phyloP scores from a whole-genome alignment of 495 filamentous ascomycete species.

The Penicillium flavigenum region DNA sequence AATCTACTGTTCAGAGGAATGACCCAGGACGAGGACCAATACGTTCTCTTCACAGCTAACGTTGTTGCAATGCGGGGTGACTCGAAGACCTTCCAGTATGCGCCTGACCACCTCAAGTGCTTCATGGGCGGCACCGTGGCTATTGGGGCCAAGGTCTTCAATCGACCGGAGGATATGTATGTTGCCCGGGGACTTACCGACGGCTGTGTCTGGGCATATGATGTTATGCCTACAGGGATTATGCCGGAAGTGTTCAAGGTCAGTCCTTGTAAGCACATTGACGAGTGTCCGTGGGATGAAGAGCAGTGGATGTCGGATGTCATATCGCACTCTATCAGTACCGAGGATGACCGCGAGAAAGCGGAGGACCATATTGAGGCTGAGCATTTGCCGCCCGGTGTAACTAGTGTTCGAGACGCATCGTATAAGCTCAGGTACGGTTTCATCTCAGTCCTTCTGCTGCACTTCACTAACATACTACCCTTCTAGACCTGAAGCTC shows the following conservation, averaged over 20 bases:
- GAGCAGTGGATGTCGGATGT: constrained; percentile 48
- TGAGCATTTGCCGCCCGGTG: constrained; percentile 55
- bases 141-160: constrained; percentile 59
- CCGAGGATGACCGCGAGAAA: constrained; percentile 34
- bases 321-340: constrained; percentile 18
- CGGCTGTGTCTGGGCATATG: constrained; percentile 62
- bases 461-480: constrained; percentile 6
- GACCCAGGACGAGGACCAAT: constrained; percentile 63
- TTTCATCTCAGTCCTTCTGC: background rate
- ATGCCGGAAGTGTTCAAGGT: constrained; percentile 61
- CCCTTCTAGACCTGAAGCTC: constrained; percentile 57
- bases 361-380: constrained; percentile 42
- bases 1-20: constrained; percentile 80
- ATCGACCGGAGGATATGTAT: constrained; percentile 52
- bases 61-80: constrained; percentile 29
- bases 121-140: constrained; percentile 63
- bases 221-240: constrained; percentile 55
- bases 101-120: constrained; percentile 59
- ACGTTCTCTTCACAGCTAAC: constrained; percentile 75
- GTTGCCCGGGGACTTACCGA: constrained; percentile 56
- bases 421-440: constrained; percentile 66
- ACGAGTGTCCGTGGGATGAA: constrained; percentile 58
- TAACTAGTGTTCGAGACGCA: constrained; percentile 56
- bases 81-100: constrained; percentile 35
- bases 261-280: constrained; percentile 46